Percentiles rank a stretch among this genome's conserved stretches.
Conservation (phyloP, 2,329 filamentous ascomycete genomes). For the Ascochyta koolunga region DNA sequence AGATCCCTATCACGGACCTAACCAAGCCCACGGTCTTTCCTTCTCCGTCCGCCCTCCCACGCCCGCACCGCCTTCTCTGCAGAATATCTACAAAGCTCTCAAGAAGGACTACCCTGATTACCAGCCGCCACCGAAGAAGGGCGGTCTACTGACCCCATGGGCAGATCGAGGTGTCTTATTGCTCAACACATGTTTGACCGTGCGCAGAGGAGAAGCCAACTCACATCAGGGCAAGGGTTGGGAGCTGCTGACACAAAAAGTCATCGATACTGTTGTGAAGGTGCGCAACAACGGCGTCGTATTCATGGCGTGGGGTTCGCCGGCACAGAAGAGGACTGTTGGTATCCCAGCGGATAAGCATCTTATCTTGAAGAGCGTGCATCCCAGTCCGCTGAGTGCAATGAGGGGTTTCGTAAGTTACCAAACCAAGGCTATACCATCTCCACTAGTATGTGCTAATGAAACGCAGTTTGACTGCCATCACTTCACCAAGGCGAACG, state of each 20-base stretch:
- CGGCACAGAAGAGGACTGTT: slow-evolving; percentile 78
- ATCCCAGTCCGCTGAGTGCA: slow-evolving; percentile 93
- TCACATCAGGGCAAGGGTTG: slow-evolving; percentile 86
- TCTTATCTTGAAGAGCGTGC: slow-evolving; percentile 82
- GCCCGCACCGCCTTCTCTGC: slow-evolving; percentile 83
- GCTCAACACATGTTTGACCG: slow-evolving; percentile 93
- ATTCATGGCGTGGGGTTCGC: slow-evolving; percentile 91
- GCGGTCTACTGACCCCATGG: slow-evolving; percentile 89
- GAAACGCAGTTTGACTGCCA: slow-evolving; percentile 69
- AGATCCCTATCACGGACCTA: slow-evolving; percentile 94
- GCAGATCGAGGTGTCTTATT: slow-evolving; percentile 90
- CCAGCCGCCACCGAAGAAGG: slow-evolving; percentile 73
- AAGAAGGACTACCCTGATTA: slow-evolving; percentile 88
- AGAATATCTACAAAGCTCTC: slow-evolving; percentile 91
- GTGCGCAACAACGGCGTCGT: slow-evolving; percentile 82
- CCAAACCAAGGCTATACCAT: neutral
- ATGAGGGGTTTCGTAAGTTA: slow-evolving; percentile 72
- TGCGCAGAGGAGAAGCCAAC: slow-evolving; percentile 86
- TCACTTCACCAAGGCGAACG: slow-evolving; percentile 82
- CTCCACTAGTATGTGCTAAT: slow-evolving; percentile 38
- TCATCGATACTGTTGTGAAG: slow-evolving; percentile 84
- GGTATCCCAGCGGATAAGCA: slow-evolving; percentile 77
- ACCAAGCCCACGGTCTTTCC: slow-evolving; percentile 94
- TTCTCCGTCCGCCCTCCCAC: slow-evolving; percentile 94
- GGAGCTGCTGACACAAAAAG: slow-evolving; percentile 90